phyloP scores from a whole-genome alignment of 2,329 filamentous ascomycete genomes.

The Venturia asperata region DNA sequence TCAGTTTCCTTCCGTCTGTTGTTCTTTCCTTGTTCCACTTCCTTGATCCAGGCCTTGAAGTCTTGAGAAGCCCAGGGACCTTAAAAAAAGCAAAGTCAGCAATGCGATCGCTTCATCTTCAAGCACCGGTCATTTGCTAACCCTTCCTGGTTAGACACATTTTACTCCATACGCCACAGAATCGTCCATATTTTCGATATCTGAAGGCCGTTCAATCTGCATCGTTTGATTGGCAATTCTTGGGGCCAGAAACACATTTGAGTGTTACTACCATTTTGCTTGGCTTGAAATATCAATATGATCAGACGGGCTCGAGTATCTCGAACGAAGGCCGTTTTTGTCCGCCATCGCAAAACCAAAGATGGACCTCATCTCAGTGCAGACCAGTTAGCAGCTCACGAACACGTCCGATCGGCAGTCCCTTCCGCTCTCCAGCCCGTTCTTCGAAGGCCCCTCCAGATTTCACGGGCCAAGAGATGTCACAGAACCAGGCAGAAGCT shows the following conservation, averaged over 20 bases:
- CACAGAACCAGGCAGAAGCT: background rate
- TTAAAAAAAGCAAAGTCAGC: background rate
- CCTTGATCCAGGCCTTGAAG: background rate
- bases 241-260: background rate
- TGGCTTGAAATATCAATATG: background rate
- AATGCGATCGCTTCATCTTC: background rate
- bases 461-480: background rate
- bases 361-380: background rate
- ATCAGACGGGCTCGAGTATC: background rate
- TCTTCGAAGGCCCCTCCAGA: constrained; percentile 13
- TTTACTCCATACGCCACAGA: background rate
- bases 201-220: background rate
- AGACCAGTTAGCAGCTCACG: background rate
- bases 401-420: background rate
- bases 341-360: background rate
- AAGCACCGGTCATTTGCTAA: background rate
- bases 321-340: constrained; percentile 5
- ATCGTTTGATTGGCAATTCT: background rate
- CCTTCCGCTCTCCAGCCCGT: background rate
- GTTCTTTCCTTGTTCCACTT: background rate
- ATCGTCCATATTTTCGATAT: background rate
- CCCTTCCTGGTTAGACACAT: background rate
- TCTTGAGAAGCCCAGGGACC: background rate
- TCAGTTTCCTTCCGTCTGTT: background rate
- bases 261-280: background rate